phyloP scores from a whole-genome alignment of 352 stramenopile species.

The Globisporangium sylvaticum region DNA sequence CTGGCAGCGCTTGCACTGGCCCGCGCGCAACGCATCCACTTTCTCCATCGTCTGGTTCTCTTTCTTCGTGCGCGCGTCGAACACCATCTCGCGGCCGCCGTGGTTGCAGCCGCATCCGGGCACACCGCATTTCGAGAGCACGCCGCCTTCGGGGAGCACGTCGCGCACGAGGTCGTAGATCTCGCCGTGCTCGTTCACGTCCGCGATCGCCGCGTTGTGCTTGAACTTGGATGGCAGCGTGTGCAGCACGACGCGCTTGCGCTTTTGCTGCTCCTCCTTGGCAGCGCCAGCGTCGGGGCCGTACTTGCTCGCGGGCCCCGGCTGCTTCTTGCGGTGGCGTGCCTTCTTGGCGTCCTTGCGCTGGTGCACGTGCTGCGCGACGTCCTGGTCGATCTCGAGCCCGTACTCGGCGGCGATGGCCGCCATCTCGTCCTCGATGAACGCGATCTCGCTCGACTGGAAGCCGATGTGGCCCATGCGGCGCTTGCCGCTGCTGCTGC shows the following conservation, averaged over 20 bases:
- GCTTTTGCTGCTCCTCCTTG: not conserved
- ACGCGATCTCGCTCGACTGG: constrained; percentile 69
- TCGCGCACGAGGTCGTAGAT: constrained; percentile 34
- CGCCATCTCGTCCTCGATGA: constrained; percentile 85
- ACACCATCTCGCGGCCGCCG: constrained; percentile 31
- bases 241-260: constrained; percentile 18
- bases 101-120: constrained; percentile 58
- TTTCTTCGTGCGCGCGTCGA: constrained; percentile 21
- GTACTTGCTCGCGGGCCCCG: constrained; percentile 17
- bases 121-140: constrained; percentile 47
- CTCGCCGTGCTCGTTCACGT: constrained; percentile 35
- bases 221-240: constrained; percentile 14
- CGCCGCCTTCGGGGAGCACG: constrained; percentile 54
- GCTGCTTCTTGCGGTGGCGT: constrained; percentile 36
- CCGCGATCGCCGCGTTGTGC: constrained; percentile 13
- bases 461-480: constrained; percentile 74
- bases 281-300: not conserved
- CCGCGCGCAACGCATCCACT: constrained; percentile 28
- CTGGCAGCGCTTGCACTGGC: constrained; percentile 58
- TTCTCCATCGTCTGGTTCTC: constrained; percentile 19
- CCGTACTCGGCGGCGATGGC: constrained; percentile 76
- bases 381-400: constrained; percentile 62
- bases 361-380: constrained; percentile 52
- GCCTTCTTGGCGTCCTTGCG: constrained; percentile 48
- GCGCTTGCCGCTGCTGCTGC: constrained; percentile 37